A percentile compares a stretch with the other conserved stretches of the same genome.
These are phyloP conservation scores for Apiotrichum domesticum DNA, from an alignment of 1,284 basidiomycete genomes.

Conservation along the genomic window DNA sequence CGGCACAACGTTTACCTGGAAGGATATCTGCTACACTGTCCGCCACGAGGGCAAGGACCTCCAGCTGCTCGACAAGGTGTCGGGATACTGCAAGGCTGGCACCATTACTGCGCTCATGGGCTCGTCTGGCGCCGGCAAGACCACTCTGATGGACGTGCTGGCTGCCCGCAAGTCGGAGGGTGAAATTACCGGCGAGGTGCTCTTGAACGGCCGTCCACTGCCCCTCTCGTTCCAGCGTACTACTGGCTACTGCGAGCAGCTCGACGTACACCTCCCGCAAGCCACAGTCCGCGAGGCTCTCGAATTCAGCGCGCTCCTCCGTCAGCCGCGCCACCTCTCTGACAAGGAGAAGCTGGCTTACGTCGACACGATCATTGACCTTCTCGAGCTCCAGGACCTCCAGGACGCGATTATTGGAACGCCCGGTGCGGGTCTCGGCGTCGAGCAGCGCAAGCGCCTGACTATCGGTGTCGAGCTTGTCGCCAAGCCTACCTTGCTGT, in stretches of 20 bases:
- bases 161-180: slow-evolving; percentile 45
- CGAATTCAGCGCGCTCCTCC: slow-evolving; percentile 69
- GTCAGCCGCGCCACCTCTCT: slow-evolving; percentile 63
- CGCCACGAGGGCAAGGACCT: slow-evolving; percentile 38
- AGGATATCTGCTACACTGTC: slow-evolving; percentile 48
- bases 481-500: slow-evolving; percentile 38
- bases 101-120: slow-evolving; percentile 50
- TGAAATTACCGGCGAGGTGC: slow-evolving; percentile 43
- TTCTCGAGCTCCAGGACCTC: slow-evolving; percentile 50
- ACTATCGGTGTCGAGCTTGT: slow-evolving; percentile 50
- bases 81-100: slow-evolving; percentile 51
- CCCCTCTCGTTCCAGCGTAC: slow-evolving; percentile 50
- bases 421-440: slow-evolving; percentile 46
- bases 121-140: slow-evolving; percentile 45
- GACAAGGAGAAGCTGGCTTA: slow-evolving; percentile 52
- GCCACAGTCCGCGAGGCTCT: slow-evolving; percentile 68
- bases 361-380: slow-evolving; percentile 51
- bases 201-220: slow-evolving; percentile 48
- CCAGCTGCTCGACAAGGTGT: slow-evolving; percentile 49
- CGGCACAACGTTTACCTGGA: slow-evolving; percentile 43
- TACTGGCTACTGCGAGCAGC: slow-evolving; percentile 47
- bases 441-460: slow-evolving; percentile 50
- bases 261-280: slow-evolving; percentile 33
- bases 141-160: slow-evolving; percentile 48
- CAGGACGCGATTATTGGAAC: slow-evolving; percentile 50